Evolutionary conservation across 768 basidiomycete species (phyloP).

Genomic region (Phaffia tasmanica): DNA sequence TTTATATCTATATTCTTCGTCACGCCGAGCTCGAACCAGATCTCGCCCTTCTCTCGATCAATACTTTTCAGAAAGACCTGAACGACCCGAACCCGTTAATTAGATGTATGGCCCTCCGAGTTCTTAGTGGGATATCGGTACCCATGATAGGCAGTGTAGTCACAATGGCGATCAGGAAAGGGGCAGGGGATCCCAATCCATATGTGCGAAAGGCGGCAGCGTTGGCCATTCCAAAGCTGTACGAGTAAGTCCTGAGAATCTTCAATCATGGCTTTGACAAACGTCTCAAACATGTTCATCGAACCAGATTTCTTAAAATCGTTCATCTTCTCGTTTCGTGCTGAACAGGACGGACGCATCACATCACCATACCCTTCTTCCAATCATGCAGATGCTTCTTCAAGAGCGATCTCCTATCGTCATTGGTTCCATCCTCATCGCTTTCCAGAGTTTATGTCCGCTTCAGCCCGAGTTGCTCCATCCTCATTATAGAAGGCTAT

Average conservation of each 20-base stretch:
- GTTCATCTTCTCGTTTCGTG: neutral
- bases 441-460: constrained; percentile 79
- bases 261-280: neutral
- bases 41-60: constrained; percentile 87
- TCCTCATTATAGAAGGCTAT: constrained; percentile 72
- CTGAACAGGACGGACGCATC: constrained; percentile 55
- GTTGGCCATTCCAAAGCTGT: constrained; percentile 74
- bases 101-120: constrained; percentile 87
- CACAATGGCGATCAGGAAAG: constrained; percentile 74
- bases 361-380: constrained; percentile 53
- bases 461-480: constrained; percentile 79
- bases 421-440: constrained; percentile 70
- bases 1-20: constrained; percentile 91
- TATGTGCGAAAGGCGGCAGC: constrained; percentile 91
- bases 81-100: constrained; percentile 86
- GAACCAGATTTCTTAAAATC: neutral
- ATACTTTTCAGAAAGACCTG: constrained; percentile 95
- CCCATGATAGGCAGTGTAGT: constrained; percentile 73
- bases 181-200: constrained; percentile 79
- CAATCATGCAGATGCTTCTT: constrained; percentile 38
- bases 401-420: constrained; percentile 73
- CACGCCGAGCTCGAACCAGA: constrained; percentile 91
- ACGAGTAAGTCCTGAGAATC: constrained; percentile 47
- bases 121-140: constrained; percentile 82
- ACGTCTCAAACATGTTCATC: neutral